phyloP scores from a whole-genome alignment of 495 filamentous ascomycete species.

The Cryomyces minteri region DNA sequence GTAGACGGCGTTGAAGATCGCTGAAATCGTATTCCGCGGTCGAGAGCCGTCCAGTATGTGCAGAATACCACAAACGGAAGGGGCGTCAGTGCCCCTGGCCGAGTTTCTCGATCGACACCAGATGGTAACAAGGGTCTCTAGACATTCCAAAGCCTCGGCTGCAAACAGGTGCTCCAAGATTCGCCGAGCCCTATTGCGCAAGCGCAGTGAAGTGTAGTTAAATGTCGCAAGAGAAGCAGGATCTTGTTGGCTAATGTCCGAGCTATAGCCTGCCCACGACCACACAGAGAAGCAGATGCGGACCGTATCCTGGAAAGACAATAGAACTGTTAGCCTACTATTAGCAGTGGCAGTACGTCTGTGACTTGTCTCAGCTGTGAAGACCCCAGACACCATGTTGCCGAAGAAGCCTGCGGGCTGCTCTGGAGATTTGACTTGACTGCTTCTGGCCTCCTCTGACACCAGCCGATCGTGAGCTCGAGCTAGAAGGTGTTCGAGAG shows the following conservation, averaged over 20 bases:
- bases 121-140: slow-evolving; percentile 74
- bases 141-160: slow-evolving; percentile 83
- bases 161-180: slow-evolving; percentile 85
- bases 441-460: slow-evolving; percentile 49
- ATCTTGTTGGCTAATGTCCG: slow-evolving; percentile 38
- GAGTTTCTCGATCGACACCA: slow-evolving; percentile 32
- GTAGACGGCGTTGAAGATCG: slow-evolving; percentile 95
- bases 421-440: slow-evolving; percentile 57
- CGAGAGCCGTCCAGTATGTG: slow-evolving; percentile 83
- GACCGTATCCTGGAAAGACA: slow-evolving; percentile 95
- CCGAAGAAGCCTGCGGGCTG: slow-evolving; percentile 86
- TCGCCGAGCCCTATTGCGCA: slow-evolving; percentile 74
- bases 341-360: slow-evolving; percentile 68
- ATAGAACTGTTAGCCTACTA: slow-evolving; percentile 73
- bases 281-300: slow-evolving; percentile 83
- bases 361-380: slow-evolving; percentile 60
- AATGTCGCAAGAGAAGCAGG: slow-evolving; percentile 61
- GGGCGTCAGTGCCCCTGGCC: slow-evolving; percentile 1
- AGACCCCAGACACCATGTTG: slow-evolving; percentile 90
- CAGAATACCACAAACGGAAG: slow-evolving; percentile 57
- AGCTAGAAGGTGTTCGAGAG: slow-evolving; percentile 76
- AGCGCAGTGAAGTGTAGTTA: slow-evolving; percentile 68
- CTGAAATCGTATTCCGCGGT: slow-evolving; percentile 82
- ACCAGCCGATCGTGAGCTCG: slow-evolving; percentile 71
- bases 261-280: slow-evolving; percentile 67